phyloP scores from a whole-genome alignment of 2,329 filamentous ascomycete species.

The Aphanocladium album region DNA sequence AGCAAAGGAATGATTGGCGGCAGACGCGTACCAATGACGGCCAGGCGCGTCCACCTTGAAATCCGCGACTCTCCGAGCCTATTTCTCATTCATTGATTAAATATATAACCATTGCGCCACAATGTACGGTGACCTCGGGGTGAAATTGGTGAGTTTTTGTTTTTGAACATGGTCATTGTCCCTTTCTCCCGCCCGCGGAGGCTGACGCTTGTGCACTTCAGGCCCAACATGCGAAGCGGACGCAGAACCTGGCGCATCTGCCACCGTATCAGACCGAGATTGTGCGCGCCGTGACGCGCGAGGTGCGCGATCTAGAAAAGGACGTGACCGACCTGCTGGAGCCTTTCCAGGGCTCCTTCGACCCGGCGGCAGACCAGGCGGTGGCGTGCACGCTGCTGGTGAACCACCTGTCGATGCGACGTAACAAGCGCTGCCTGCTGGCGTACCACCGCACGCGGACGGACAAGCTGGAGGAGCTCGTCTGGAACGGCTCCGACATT shows the following conservation, averaged over 20 bases:
- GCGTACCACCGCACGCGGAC: conserved; percentile 89
- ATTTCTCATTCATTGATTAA: background rate
- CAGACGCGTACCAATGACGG: conserved; percentile 13
- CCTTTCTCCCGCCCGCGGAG: conserved; percentile 16
- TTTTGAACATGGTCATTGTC: background rate
- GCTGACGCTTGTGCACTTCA: conserved; percentile 30
- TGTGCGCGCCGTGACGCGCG: conserved; percentile 79
- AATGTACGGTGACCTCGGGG: conserved; percentile 86
- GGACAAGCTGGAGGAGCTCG: conserved; percentile 88
- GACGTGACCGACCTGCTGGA: conserved; percentile 75
- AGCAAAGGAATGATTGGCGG: conserved; percentile 14
- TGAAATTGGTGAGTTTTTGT: conserved; percentile 63
- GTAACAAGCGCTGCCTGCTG: conserved; percentile 92
- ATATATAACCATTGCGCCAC: conserved; percentile 3
- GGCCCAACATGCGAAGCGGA: conserved; percentile 95
- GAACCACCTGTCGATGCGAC: conserved; percentile 88
- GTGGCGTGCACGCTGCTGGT: conserved; percentile 85
- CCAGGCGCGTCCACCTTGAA: background rate
- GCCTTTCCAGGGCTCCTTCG: conserved; percentile 78
- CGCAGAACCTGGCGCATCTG: conserved; percentile 76
- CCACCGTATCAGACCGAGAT: conserved; percentile 91
- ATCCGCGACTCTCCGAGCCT: background rate
- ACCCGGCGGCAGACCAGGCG: conserved; percentile 75
- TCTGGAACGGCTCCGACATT: conserved; percentile 85
- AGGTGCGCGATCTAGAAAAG: conserved; percentile 89